A percentile compares a stretch with the other conserved stretches of the same genome.
These are phyloP conservation scores for Hydnomerulius pinastri DNA, from an alignment of 768 basidiomycete species.

Conservation along the genomic window DNA sequence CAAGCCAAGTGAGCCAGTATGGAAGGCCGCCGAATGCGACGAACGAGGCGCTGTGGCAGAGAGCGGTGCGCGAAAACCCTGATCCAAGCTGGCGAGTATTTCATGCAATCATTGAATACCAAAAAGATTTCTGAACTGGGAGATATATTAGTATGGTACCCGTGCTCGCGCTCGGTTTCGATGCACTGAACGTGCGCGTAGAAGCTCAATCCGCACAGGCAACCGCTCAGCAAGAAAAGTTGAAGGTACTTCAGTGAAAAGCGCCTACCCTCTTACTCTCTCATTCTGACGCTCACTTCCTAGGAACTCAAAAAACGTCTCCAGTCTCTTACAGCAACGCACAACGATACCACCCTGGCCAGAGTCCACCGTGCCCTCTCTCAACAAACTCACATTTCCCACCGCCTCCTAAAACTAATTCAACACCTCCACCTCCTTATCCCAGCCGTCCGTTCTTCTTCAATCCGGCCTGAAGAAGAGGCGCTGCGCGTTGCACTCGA, in stretches of 20 bases:
- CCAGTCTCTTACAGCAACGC: slow-evolving; percentile 58
- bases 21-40: slow-evolving; percentile 71
- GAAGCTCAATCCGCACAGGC: slow-evolving; percentile 74
- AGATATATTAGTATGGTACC: slow-evolving; percentile 66
- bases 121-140: slow-evolving; percentile 3
- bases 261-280: not conserved
- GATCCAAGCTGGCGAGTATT: slow-evolving; percentile 66
- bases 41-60: slow-evolving; percentile 75
- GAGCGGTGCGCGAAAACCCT: slow-evolving; percentile 79
- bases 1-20: slow-evolving; percentile 62
- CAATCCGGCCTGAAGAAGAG: slow-evolving; percentile 82
- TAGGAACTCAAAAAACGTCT: slow-evolving; percentile 73
- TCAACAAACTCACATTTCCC: slow-evolving; percentile 67
- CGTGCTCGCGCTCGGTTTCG: slow-evolving; percentile 78
- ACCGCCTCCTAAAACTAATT: slow-evolving; percentile 67
- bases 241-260: slow-evolving; percentile 44
- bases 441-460: slow-evolving; percentile 70
- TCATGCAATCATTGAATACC: not conserved
- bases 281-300: slow-evolving; percentile 9
- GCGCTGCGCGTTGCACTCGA: slow-evolving; percentile 68
- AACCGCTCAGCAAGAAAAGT: slow-evolving; percentile 62
- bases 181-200: slow-evolving; percentile 76
- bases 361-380: slow-evolving; percentile 64
- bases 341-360: slow-evolving; percentile 65
- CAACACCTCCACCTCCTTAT: slow-evolving; percentile 81